Evolutionary conservation across 129 eudicot species (phyloP).

Genomic region (Silybum marianum): DNA sequence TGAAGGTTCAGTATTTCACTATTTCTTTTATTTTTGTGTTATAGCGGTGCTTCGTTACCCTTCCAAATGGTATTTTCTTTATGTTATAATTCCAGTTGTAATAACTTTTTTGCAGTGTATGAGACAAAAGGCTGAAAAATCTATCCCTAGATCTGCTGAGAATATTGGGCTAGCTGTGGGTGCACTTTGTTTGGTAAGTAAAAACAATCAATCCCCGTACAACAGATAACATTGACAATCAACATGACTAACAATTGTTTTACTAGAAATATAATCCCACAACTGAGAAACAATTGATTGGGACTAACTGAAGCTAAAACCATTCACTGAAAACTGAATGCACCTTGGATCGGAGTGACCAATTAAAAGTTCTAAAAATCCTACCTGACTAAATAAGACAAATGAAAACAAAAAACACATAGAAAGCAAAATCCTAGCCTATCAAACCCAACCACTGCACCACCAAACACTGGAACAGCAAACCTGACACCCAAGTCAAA

Average conservation of each 20-base stretch:
- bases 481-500: too few relatives aligned
- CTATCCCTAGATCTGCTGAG: slow-evolving; percentile 89
- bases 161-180: slow-evolving; percentile 89
- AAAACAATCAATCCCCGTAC: background rate
- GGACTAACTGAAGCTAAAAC: background rate
- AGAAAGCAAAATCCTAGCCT: background rate
- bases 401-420: background rate
- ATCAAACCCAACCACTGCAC: background rate
- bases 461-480: background rate
- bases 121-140: slow-evolving; percentile 63
- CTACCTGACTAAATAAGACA: slow-evolving; percentile 10
- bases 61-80: background rate
- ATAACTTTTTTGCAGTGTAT: slow-evolving; percentile 50
- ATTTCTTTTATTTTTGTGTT: slow-evolving; percentile 15
- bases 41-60: background rate
- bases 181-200: slow-evolving; percentile 81
- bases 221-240: background rate
- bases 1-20: slow-evolving; percentile 53
- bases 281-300: slow-evolving; percentile 6
- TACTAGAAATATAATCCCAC: background rate
- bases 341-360: background rate
- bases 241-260: background rate
- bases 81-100: background rate
- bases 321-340: background rate
- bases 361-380: background rate